Evolutionary conservation across 805 yeast species (phyloP).

Genomic region (Wickerhamomyces tratensis): DNA sequence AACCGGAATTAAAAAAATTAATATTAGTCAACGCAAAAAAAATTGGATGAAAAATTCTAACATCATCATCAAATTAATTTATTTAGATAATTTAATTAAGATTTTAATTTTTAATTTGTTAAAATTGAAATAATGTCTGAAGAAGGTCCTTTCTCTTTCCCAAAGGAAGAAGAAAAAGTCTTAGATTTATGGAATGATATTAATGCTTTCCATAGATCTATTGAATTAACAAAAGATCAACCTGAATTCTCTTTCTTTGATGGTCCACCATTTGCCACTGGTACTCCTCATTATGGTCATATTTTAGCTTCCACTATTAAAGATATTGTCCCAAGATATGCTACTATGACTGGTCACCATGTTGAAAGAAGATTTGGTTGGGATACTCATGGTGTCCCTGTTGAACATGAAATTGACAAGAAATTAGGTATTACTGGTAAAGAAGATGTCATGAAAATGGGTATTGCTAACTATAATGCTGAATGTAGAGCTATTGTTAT

Average conservation of each 20-base stretch:
- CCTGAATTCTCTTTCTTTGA: slow-evolving; percentile 92
- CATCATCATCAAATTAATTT: too few species aligned
- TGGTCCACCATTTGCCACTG: slow-evolving; percentile 99
- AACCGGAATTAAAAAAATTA: not conserved
- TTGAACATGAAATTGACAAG: slow-evolving; percentile 98
- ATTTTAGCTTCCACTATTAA: slow-evolving; percentile 93
- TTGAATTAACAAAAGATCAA: slow-evolving; percentile 73
- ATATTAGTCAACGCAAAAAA: too few species aligned
- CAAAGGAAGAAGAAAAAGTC: slow-evolving; percentile 83
- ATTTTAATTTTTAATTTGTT: too few species aligned
- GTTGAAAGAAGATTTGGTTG: slow-evolving; percentile 98
- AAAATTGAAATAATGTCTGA: slow-evolving; percentile 25
- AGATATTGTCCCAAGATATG: slow-evolving; percentile 95
- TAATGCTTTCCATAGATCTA: slow-evolving; percentile 86
- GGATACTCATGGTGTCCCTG: slow-evolving; percentile 99
- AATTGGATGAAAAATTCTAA: too few species aligned
- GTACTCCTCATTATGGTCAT: slow-evolving; percentile 99
- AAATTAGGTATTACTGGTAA: slow-evolving; percentile 86
- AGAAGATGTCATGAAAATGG: slow-evolving; percentile 89
- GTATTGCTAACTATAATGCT: slow-evolving; percentile 85
- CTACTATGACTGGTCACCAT: slow-evolving; percentile 93
- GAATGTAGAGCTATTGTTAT: slow-evolving; percentile 96
- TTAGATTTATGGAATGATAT: slow-evolving; percentile 78
- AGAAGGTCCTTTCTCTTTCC: slow-evolving; percentile 53
- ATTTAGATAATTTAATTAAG: too few species aligned